Percentiles rank a stretch among this genome's conserved stretches.
These are phyloP conservation scores for Cnidoscolus chayamansa DNA, from an alignment of 441 rosid species.

Conservation along the genomic window DNA sequence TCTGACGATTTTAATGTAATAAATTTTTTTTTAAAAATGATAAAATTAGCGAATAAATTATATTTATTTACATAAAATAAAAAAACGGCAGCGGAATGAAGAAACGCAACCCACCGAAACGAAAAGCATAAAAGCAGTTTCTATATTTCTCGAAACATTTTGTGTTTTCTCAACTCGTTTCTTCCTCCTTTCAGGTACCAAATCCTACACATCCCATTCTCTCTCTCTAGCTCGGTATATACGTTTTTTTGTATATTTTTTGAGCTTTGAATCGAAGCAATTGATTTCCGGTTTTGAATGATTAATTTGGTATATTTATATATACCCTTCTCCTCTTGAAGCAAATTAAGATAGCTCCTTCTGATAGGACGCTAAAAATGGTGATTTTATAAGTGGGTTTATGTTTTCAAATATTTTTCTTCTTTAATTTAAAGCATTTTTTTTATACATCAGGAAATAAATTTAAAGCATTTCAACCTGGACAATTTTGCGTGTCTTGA, in stretches of 20 bases:
- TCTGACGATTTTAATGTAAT: not conserved
- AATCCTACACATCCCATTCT: constrained; percentile 1
- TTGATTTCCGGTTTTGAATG: constrained; percentile 5
- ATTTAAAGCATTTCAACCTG: not conserved
- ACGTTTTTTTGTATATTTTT: constrained; percentile 9
- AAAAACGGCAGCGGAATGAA: no score
- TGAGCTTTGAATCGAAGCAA: not conserved
- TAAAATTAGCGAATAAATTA: no score
- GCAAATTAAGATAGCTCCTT: not conserved
- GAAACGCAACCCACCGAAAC: constrained; percentile 24
- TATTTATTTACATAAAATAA: no score
- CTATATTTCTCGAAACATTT: constrained; percentile 17
- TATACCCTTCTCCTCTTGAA: not conserved
- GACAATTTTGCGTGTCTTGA: constrained; percentile 15
- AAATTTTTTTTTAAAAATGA: no score
- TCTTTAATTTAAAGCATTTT: not conserved
- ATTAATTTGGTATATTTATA: constrained; percentile 1
- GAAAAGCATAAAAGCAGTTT: constrained; percentile 20
- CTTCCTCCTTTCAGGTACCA: constrained; percentile 34
- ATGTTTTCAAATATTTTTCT: not conserved
- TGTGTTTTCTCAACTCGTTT: constrained; percentile 20
- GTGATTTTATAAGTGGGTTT: constrained; percentile 7
- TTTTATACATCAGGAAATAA: no score
- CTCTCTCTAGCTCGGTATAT: constrained; percentile 12
- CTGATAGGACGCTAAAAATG: not conserved